Evolutionary conservation across 78 protist genomes (phyloP).

Genomic region (Goniomonas avonlea): DNA sequence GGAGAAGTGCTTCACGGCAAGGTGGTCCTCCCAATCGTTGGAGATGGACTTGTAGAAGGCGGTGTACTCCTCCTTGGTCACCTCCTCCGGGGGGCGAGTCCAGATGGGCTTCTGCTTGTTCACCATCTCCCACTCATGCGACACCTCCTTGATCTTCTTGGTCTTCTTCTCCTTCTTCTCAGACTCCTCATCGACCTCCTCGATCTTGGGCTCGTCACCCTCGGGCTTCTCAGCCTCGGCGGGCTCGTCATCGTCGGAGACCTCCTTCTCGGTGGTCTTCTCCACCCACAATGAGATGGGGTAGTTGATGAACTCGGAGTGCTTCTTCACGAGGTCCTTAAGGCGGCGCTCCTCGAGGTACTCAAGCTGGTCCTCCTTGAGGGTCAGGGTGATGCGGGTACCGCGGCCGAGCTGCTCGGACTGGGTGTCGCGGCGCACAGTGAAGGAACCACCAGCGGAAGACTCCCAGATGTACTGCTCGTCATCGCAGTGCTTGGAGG

Average conservation of each 20-base stretch:
- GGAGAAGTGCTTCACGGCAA: constrained; percentile 69
- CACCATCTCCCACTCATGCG: constrained; percentile 66
- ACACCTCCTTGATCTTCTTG: constrained; percentile 44
- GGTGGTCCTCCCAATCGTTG: constrained; percentile 50
- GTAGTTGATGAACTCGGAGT: constrained; percentile 83
- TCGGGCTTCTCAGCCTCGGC: constrained; percentile 62
- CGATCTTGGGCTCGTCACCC: constrained; percentile 63
- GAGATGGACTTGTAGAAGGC: constrained; percentile 80
- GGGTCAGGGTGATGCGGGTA: constrained; percentile 72
- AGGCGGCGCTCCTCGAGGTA: constrained; percentile 71
- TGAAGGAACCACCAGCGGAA: constrained; percentile 64
- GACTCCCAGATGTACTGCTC: constrained; percentile 90
- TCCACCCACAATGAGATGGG: constrained; percentile 81
- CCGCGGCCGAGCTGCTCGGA: constrained; percentile 90
- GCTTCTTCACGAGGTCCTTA: constrained; percentile 52
- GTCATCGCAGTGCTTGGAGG: constrained; percentile 97
- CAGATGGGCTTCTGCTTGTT: constrained; percentile 92
- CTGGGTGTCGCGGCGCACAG: constrained; percentile 68
- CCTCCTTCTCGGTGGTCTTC: constrained; percentile 84
- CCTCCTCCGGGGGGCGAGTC: constrained; percentile 73
- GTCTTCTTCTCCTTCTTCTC: constrained; percentile 56
- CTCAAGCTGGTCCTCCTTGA: constrained; percentile 70
- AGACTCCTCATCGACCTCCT: constrained; percentile 45
- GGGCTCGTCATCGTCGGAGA: constrained; percentile 55
- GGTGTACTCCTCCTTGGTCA: constrained; percentile 43